Percentiles rank a stretch among this genome's conserved stretches.
These are phyloP conservation scores for Pyrenopolyporus hunteri DNA, from an alignment of 495 filamentous ascomycete species.

Conservation along the genomic window DNA sequence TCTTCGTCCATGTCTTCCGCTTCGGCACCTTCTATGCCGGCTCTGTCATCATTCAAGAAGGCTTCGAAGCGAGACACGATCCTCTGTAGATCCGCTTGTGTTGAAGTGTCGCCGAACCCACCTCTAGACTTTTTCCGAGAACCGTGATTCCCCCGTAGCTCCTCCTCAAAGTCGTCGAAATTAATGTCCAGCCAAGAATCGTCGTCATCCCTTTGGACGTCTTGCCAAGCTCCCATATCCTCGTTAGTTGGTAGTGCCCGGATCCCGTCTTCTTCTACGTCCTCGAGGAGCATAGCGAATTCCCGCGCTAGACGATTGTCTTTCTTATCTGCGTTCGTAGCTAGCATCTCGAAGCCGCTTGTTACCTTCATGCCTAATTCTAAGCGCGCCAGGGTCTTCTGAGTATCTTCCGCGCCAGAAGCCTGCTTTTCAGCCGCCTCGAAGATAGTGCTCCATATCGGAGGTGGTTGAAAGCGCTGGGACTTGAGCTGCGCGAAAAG, in stretches of 20 bases:
- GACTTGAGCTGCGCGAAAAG: conserved; percentile 90
- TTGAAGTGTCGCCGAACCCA: conserved; percentile 76
- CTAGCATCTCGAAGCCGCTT: conserved; percentile 89
- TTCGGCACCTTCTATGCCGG: conserved; percentile 79
- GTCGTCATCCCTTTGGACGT: conserved; percentile 67
- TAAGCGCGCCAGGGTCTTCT: conserved; percentile 51
- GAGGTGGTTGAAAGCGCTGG: conserved; percentile 80
- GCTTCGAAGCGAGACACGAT: conserved; percentile 91
- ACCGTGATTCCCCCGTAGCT: conserved; percentile 57
- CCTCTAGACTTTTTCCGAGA: conserved; percentile 27
- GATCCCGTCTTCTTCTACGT: conserved; percentile 64
- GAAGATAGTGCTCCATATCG: conserved; percentile 60
- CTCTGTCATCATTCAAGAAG: conserved; percentile 88
- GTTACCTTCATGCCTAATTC: conserved; percentile 89
- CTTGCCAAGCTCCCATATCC: conserved; percentile 74
- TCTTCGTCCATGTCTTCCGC: conserved; percentile 76
- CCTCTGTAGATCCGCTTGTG: conserved; percentile 83
- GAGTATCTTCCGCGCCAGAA: conserved; percentile 35
- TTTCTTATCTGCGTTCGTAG: conserved; percentile 66
- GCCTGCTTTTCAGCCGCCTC: conserved; percentile 21
- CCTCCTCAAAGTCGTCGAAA: conserved; percentile 83
- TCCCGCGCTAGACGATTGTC: conserved; percentile 72
- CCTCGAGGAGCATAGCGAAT: conserved; percentile 74
- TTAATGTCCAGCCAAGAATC: conserved; percentile 95
- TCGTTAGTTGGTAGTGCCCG: conserved; percentile 69